Percentiles rank a stretch among this genome's conserved stretches.
Evolutionary conservation across 352 stramenopile species (phyloP).

Genomic region (Pythium grandisporangium): DNA sequence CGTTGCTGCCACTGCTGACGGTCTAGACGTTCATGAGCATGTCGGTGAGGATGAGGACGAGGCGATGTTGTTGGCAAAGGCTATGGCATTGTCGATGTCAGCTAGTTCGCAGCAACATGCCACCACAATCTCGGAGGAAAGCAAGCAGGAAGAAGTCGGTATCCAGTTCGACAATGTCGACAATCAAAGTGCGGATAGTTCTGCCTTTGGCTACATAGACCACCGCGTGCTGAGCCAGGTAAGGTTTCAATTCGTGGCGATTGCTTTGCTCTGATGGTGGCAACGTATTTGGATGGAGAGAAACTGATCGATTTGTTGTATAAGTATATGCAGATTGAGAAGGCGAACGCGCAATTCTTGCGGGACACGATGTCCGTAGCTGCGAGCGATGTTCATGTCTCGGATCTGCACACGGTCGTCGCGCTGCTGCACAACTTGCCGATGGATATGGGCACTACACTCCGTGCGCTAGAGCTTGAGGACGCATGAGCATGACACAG

Average conservation of each 20-base stretch:
- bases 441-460: no score
- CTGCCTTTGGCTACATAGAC: slow-evolving; percentile 15
- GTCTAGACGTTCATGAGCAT: no score
- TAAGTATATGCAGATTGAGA: slow-evolving; percentile 70
- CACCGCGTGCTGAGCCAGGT: slow-evolving; percentile 53
- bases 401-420: slow-evolving; percentile 59
- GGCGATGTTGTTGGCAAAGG: slow-evolving; percentile 80
- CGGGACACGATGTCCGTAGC: slow-evolving; percentile 31
- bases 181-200: no score
- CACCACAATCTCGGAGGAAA: slow-evolving; percentile 18
- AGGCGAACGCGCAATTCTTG: slow-evolving; percentile 54
- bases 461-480: no score
- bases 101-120: slow-evolving; percentile 38
- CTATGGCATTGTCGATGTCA: slow-evolving; percentile 86
- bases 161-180: no score
- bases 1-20: no score
- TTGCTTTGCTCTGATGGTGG: no score
- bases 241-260: neutral
- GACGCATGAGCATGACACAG: no score
- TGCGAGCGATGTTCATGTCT: slow-evolving; percentile 42
- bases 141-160: slow-evolving; percentile 18
- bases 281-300: no score
- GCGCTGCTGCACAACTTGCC: slow-evolving; percentile 34
- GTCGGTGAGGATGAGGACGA: slow-evolving; percentile 70
- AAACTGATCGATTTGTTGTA: no score